These are phyloP conservation scores for Brasilioporus rufonigricans DNA, from an alignment of 768 basidiomycete genomes.

Conservation along the genomic window DNA sequence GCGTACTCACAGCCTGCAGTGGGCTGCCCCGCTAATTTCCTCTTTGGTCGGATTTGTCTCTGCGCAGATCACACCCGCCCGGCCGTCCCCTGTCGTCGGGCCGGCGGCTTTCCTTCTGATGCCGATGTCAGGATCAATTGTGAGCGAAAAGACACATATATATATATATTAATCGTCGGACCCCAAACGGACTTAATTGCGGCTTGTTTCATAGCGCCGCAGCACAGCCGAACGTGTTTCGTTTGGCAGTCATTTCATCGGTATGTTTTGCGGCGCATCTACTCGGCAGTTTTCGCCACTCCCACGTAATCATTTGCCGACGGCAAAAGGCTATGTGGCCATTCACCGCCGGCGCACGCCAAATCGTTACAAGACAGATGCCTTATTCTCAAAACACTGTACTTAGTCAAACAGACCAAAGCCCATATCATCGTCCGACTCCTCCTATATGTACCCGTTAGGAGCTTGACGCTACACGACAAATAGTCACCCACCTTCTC, in stretches of 20 bases:
- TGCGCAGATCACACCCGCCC: conserved; percentile 27
- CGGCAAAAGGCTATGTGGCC: conserved; percentile 21
- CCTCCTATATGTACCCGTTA: conserved; percentile 53
- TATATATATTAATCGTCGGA: neutral
- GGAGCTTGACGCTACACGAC: neutral
- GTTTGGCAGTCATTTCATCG: neutral
- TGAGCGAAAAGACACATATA: no score
- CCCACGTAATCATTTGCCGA: conserved; percentile 21
- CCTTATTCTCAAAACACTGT: neutral
- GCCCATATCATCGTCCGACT: conserved; percentile 98
- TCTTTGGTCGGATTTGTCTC: conserved; percentile 18
- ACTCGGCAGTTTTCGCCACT: conserved; percentile 18
- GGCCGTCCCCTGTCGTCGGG: conserved; percentile 29
- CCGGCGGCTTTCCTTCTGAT: conserved; percentile 34
- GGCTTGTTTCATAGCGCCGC: neutral
- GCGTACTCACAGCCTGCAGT: neutral
- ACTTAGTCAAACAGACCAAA: conserved; percentile 95
- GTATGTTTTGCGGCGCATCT: conserved; percentile 6
- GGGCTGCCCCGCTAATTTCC: conserved; percentile 7
- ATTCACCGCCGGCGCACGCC: conserved; percentile 20
- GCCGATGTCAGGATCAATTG: conserved; percentile 25
- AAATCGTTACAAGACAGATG: conserved; percentile 3
- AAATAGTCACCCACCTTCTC: conserved; percentile 61
- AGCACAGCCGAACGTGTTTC: neutral
- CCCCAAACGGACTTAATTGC: neutral